Conservation (phyloP, 805 yeast species). For the Saturnispora mendoncae region DNA sequence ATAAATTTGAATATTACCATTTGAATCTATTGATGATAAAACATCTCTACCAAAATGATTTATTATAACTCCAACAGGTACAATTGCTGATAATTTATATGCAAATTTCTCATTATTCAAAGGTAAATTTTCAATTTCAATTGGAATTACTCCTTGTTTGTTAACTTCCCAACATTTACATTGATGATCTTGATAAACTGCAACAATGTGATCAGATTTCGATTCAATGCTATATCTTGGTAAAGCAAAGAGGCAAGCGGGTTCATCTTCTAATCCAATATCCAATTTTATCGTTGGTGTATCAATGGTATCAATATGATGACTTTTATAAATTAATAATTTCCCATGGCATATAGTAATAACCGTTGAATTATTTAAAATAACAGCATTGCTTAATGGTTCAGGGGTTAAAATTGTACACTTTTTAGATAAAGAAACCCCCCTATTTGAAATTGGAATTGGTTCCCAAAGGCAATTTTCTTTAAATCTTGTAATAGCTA, state of each 20-base stretch:
- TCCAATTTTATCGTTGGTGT: background rate
- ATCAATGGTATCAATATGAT: background rate
- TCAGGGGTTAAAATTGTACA: conserved; percentile 35
- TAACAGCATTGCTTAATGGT: conserved; percentile 40
- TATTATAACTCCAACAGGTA: conserved; percentile 48
- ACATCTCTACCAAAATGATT: conserved; percentile 33
- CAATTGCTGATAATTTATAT: conserved; percentile 40
- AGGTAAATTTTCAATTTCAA: conserved; percentile 29
- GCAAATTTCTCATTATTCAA: conserved; percentile 22
- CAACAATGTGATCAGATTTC: conserved; percentile 37
- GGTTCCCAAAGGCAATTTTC: conserved; percentile 58
- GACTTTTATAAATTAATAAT: conserved; percentile 57
- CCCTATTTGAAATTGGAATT: conserved; percentile 20
- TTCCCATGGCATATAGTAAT: conserved; percentile 36
- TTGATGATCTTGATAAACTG: conserved; percentile 35
- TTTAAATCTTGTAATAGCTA: conserved; percentile 53
- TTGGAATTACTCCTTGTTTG: conserved; percentile 19
- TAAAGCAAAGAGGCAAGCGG: conserved; percentile 27
- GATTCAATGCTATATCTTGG: conserved; percentile 25
- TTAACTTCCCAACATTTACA: conserved; percentile 36
- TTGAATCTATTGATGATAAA: conserved; percentile 47
- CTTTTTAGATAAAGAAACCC: conserved; percentile 27
- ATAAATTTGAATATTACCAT: conserved; percentile 43
- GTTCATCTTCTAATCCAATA: conserved; percentile 10
- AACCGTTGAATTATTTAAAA: conserved; percentile 41